A percentile compares a stretch with the other conserved stretches of the same genome.
These are phyloP conservation scores for Nematodospora anomalae DNA, from an alignment of 1,139 yeast species.

Conservation along the genomic window DNA sequence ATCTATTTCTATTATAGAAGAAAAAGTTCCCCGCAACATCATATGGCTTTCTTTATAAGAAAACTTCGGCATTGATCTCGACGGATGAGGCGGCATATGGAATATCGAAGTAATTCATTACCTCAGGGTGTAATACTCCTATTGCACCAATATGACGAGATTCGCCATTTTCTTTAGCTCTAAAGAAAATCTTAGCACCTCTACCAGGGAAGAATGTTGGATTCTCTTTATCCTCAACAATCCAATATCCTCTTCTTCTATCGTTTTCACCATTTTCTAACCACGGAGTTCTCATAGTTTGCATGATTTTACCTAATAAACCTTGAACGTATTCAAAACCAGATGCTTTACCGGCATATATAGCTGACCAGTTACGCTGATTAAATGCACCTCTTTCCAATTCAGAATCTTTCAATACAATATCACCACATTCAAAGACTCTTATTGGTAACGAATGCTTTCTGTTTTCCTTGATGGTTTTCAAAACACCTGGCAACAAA, in stretches of 20 bases:
- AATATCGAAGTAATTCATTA: constrained; percentile 78
- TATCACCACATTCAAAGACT: constrained; percentile 94
- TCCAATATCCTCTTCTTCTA: constrained; percentile 79
- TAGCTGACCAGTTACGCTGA: constrained; percentile 93
- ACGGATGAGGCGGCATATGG: constrained; percentile 92
- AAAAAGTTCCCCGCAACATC: too few relatives aligned
- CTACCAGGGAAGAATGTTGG: constrained; percentile 94
- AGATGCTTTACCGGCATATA: constrained; percentile 90
- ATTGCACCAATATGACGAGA: constrained; percentile 71
- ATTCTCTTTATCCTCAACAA: constrained; percentile 65
- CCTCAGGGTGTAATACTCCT: constrained; percentile 97
- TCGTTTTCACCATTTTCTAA: constrained; percentile 54
- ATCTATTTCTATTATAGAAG: too few relatives aligned
- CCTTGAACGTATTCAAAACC: constrained; percentile 97
- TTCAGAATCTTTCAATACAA: constrained; percentile 77
- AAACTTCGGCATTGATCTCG: constrained; percentile 86
- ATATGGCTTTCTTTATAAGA: constrained; percentile 42
- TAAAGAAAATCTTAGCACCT: constrained; percentile 84
- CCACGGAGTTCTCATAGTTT: constrained; percentile 90
- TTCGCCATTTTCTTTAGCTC: constrained; percentile 59
- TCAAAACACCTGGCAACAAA: constrained; percentile 88
- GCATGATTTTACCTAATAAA: constrained; percentile 90
- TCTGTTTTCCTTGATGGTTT: constrained; percentile 94
- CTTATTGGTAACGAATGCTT: constrained; percentile 92
- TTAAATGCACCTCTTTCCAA: constrained; percentile 90